These are phyloP conservation scores for Boletus reticulatus DNA, from an alignment of 768 basidiomycete species.

Conservation along the genomic window DNA sequence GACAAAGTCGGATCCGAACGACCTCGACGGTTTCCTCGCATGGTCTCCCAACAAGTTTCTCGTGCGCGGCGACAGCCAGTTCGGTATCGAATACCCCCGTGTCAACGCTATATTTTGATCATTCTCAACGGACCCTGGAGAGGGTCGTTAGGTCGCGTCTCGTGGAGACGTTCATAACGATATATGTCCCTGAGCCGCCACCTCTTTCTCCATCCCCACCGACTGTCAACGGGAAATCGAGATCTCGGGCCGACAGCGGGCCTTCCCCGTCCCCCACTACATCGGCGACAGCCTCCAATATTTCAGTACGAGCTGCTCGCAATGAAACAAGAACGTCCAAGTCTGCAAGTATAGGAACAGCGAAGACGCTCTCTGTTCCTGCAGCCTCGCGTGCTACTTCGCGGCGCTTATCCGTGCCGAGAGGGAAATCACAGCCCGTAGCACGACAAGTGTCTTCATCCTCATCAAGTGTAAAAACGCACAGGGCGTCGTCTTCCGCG, in stretches of 20 bases:
- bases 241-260: constrained; percentile 27
- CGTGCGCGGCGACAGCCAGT: constrained; percentile 1
- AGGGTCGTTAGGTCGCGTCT: constrained; percentile 69
- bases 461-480: constrained; percentile 17
- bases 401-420: constrained; percentile 9
- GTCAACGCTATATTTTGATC: constrained; percentile 45
- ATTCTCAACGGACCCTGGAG: constrained; percentile 69
- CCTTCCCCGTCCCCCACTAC: constrained; percentile 10
- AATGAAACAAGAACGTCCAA: constrained; percentile 13
- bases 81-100: constrained; percentile 19
- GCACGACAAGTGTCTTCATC: constrained; percentile 20
- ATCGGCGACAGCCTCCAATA: not conserved
- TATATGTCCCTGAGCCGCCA: constrained; percentile 41
- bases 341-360: constrained; percentile 14
- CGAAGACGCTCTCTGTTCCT: constrained; percentile 15
- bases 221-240: constrained; percentile 21
- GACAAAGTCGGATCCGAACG: constrained; percentile 45
- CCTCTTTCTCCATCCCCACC: constrained; percentile 26
- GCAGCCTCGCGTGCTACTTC: constrained; percentile 2
- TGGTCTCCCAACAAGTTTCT: constrained; percentile 5
- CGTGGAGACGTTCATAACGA: constrained; percentile 72
- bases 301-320: constrained; percentile 7
- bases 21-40: constrained; percentile 51
- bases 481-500: constrained; percentile 22
- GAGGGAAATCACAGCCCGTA: constrained; percentile 15